Evolutionary conservation across 2,329 filamentous ascomycete species (phyloP), one percentile per base, ranked within the genome.

Genomic region (Rhytidhysteron rufulum): DNA sequence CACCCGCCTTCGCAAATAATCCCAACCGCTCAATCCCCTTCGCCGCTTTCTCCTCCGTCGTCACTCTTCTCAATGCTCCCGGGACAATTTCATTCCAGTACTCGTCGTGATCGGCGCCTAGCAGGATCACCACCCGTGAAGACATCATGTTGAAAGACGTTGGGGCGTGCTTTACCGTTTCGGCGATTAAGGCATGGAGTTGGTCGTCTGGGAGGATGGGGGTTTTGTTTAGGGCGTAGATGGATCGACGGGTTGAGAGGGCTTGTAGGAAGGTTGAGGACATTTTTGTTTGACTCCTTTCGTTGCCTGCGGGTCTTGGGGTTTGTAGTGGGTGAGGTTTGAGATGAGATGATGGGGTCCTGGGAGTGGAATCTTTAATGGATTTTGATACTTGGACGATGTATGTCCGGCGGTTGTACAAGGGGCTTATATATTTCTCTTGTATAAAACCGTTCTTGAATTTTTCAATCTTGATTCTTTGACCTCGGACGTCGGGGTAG

Each of bases 131-230:
- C 43, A 83, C 69, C 42, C 88, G 82, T 53, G 85, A 83, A 54
- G 79, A 79, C 72, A 94, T 88, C 37, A 80, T 84, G 79, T 94
- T 94, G 81, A 93, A 94, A 50, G 82, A 80, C 42, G 78, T 83
- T 31, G 88, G 88, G 3, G 82, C 73, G 63, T 86, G 73, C 44
- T 78, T 70, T 52, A 89, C 72, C 39, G 78, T 72, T 39, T 65
- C 54, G 8, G 63, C 52, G 42, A 69, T 33, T 60, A 88, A 78
- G 58, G 83, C 75, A 55, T 79, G 69, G 66, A 88, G 68, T 56
- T 75, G 74, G 32, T 65, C 60, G 44, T 71, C 70, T 57, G 70
- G 55, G 61, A 82, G 66, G 54, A 77, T 51, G 30, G 82, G 72
- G 44, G 75, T 68, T 68, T 82, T 81, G 70, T 68, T 73, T 36